Base-by-base conservation (phyloP, 192 early-diverging fungal species). In the Backusella liffmaniae region DNA sequence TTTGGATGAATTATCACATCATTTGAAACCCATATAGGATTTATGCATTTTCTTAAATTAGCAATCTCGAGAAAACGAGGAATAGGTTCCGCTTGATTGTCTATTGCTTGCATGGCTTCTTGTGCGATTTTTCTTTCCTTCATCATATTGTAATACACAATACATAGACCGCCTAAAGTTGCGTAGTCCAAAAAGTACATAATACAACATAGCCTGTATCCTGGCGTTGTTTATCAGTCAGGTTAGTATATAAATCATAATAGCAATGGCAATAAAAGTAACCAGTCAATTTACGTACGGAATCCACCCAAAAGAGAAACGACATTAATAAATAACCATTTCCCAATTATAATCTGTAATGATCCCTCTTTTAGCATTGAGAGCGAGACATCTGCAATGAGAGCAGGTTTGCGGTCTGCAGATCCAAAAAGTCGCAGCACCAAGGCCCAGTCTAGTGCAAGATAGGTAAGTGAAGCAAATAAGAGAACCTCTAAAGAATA, bases 1-100 rank as follows among this genome's bases (percentile, higher is more conserved):
- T 77, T 77, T 66, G 26, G 41, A 72, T 66, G 51, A 51, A 66
- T 29, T 21, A 37, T 77, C 56, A 77, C 62, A 34, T 37, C 29
- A 5, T 51, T 21, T 7, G 73, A 32, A 32, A 16, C 42, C 73
- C 73, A 74, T 12, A 46, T 0, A 10, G 73, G 73, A 23, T 74
- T 74, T 32, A 74, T 44, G 18, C 44, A n/a, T 67, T 44, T 49
- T 71, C 5, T 71, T 13, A 26, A 46, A 10, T 46, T 29, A 16
- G 9, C 16, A 37, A 69, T 10, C 8, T 29, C 29, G 18, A 71
- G 1, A 46, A 71, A 42, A 7, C 70, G 46, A 30, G 41, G 7
- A 7, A 71, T 44, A 44, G 70, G 26, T 49, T 49, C 16, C 8
- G 41, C 23, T 49, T 44, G 15, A 32, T 13, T 36, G 7, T 71